phyloP scores from a whole-genome alignment of 192 early-diverging fungal genomes.

The Haplosporangium gracile region DNA sequence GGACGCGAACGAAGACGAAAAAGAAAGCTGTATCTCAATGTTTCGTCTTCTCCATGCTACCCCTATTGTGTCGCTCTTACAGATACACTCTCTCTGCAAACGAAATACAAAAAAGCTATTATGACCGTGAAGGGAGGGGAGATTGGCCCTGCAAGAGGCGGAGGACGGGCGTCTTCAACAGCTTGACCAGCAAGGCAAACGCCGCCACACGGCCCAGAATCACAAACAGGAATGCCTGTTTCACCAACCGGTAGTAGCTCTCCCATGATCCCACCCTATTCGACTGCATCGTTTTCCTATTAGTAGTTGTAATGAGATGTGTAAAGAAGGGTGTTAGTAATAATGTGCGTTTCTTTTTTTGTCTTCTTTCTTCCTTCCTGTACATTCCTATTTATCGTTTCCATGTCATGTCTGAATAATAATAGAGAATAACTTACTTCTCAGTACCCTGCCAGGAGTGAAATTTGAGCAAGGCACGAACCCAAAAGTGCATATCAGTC shows the following conservation, averaged over 20 bases:
- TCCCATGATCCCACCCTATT: slow-evolving; percentile 57
- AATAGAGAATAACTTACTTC: slow-evolving; percentile 25
- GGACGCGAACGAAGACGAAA: background rate
- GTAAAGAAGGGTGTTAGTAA: background rate
- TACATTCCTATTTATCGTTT: background rate
- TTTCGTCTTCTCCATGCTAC: background rate
- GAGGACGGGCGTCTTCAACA: slow-evolving; percentile 30
- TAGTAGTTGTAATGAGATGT: background rate
- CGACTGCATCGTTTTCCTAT: slow-evolving; percentile 34
- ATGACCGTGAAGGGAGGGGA: slow-evolving; percentile 13
- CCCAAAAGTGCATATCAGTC: slow-evolving; percentile 54
- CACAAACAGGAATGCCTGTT: slow-evolving; percentile 52
- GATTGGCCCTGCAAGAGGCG: slow-evolving; percentile 13
- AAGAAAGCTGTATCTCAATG: background rate
- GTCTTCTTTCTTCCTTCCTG: background rate
- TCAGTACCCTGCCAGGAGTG: slow-evolving; percentile 55
- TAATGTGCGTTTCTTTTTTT: too few species aligned
- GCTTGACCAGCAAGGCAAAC: slow-evolving; percentile 42
- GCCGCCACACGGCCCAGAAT: slow-evolving; percentile 45
- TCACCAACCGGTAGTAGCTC: slow-evolving; percentile 49
- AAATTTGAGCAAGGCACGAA: slow-evolving; percentile 51
- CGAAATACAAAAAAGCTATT: too few species aligned
- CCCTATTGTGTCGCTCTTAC: background rate
- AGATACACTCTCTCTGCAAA: background rate
- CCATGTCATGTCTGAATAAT: background rate